Evolutionary conservation across 75 land plant genomes (phyloP), one percentile per base, ranked within the genome.

Genomic region (Picea sitchensis): DNA sequence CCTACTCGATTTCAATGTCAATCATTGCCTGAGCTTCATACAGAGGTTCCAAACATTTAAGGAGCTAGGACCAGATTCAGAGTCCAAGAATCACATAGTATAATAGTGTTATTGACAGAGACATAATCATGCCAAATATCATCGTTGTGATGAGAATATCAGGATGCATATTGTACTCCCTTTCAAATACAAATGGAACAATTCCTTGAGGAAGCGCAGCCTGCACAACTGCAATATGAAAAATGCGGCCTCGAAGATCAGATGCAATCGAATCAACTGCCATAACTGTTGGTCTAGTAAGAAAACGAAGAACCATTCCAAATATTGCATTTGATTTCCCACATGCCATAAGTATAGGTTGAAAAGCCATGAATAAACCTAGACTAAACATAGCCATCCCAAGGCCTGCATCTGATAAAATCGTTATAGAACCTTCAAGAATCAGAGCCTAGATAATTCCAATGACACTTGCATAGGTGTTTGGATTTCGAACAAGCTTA

Each of bases 361-460:
- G 95, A 14, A 84, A 36, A 13, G 91, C 93, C 98, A 95, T 95
- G 83, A 93, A 95, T 18, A 95, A 44, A 34, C 86, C 87, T 75
- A 90, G 84, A 77, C 89, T 87, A 75, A 90, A 90, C 91, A 90
- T 90, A 57, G 87, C 89, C 89, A 90, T 87, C 54, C 93, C 93
- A 44, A 92, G 84, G 15, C 91, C 91, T 2, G 91, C 86, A 84
- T 92, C 85, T 2, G 91, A 89, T 51, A 92, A 60, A 30, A 92
- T 92, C 2, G 85, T 80, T 72, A 92, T 87, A 1, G 91, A 92
- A 92, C 26, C 26, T 26, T 26, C 26, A 26, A 26, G 26, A 26
- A 26, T 86, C 26, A 26, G 26, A 26, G 26, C 26, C 26, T 26
- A 26, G 26, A 26, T 26, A 26, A 26, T 26, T 26, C 26, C 26